Evolutionary conservation across 2,329 filamentous ascomycete genomes (phyloP).

Genomic region (Hymenoscyphus infarciens): DNA sequence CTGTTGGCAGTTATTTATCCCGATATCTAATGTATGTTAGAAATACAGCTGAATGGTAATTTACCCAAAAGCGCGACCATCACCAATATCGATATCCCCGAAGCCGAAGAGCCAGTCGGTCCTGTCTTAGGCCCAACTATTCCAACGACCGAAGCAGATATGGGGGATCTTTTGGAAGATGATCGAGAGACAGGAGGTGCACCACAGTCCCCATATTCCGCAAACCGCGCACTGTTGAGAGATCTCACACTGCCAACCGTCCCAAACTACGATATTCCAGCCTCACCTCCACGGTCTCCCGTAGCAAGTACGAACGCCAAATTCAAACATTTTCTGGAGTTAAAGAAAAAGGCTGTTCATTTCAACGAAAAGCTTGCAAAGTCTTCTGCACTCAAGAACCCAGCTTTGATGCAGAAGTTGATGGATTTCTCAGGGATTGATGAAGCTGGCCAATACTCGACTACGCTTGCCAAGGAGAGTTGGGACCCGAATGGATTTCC

Average conservation of each 20-base stretch:
- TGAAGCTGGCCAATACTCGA: slow-evolving; percentile 60
- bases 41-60: slow-evolving; percentile 17
- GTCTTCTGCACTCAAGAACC: slow-evolving; percentile 67
- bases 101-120: slow-evolving; percentile 28
- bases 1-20: slow-evolving; percentile 1
- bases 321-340: slow-evolving; percentile 67
- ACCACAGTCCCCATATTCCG: slow-evolving; percentile 61
- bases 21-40: slow-evolving; percentile 21
- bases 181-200: slow-evolving; percentile 29
- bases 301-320: slow-evolving; percentile 56
- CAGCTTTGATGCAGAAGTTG: slow-evolving; percentile 67
- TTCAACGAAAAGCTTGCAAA: slow-evolving; percentile 72
- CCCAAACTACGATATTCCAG: slow-evolving; percentile 70
- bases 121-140: slow-evolving; percentile 32
- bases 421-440: slow-evolving; percentile 63
- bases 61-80: background rate
- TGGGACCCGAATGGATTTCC: slow-evolving; percentile 59
- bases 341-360: slow-evolving; percentile 74
- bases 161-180: slow-evolving; percentile 24
- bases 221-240: slow-evolving; percentile 60
- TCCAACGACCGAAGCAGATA: slow-evolving; percentile 14
- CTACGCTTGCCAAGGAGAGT: slow-evolving; percentile 51
- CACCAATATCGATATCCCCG: slow-evolving; percentile 5
- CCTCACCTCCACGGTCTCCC: slow-evolving; percentile 64
- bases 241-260: slow-evolving; percentile 70